phyloP scores from a whole-genome alignment of 768 basidiomycete species.

The Mycena capillaripes region DNA sequence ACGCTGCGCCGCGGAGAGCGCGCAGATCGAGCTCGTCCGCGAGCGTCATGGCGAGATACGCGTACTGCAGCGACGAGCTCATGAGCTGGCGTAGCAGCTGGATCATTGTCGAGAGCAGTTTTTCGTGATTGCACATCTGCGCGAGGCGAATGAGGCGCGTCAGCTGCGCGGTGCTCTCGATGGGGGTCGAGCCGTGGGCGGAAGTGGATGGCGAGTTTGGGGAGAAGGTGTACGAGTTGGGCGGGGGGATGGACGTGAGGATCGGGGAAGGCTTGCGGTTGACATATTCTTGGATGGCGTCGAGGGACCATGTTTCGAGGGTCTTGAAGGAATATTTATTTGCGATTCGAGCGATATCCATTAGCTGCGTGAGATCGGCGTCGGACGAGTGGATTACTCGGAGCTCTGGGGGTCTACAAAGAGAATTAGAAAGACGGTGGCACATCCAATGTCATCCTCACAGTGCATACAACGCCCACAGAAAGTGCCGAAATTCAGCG shows the following conservation, averaged over 20 bases:
- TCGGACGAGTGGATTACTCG: constrained; percentile 59
- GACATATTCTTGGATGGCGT: constrained; percentile 79
- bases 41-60: constrained; percentile 80
- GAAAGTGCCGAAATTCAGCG: constrained; percentile 78
- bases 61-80: constrained; percentile 72
- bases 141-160: constrained; percentile 76
- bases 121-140: constrained; percentile 74
- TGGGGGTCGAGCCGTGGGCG: constrained; percentile 32
- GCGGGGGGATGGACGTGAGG: constrained; percentile 56
- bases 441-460: constrained; percentile 50
- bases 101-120: constrained; percentile 73
- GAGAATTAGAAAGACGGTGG: constrained; percentile 62
- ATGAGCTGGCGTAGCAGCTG: constrained; percentile 71
- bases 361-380: constrained; percentile 67
- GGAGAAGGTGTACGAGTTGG: constrained; percentile 51
- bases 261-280: constrained; percentile 70
- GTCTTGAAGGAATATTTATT: constrained; percentile 85
- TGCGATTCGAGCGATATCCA: constrained; percentile 74
- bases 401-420: constrained; percentile 73
- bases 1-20: constrained; percentile 72
- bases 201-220: constrained; percentile 34
- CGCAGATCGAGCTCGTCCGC: constrained; percentile 78
- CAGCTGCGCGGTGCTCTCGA: constrained; percentile 61
- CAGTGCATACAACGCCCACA: constrained; percentile 85
- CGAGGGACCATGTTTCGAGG: constrained; percentile 81